Evolutionary conservation across 2,329 filamentous ascomycete species (phyloP), one percentile per base, ranked within the genome.

Genomic region (Bertia moriformis): DNA sequence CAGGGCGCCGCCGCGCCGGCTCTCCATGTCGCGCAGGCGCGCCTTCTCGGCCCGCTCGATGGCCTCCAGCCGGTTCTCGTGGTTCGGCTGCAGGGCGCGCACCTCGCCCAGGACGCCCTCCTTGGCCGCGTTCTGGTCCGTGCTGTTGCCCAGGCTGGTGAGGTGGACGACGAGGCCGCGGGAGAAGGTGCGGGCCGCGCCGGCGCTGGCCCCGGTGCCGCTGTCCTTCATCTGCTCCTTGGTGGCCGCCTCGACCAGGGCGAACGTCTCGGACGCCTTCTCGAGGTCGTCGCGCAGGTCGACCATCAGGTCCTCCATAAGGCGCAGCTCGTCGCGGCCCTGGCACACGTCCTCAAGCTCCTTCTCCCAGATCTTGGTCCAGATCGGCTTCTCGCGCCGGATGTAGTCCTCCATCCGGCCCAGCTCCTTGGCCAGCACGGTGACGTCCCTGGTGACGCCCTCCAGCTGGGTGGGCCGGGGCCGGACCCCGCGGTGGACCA

Each of bases 341-440:
- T 93, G 87, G 61, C 91, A 96, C 2, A 98, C 89, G 39, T 89
- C 80, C 58, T 96, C 86, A 37, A 98, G 67, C 58, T 96, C 88
- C 61, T 93, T 88, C 71, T 96, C 89, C 91, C 91, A 98, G 46
- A 96, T 93, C 73, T 94, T 95, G 40, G 86, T 95, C 88, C 91
- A 98, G 42, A 95, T 68, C 0, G 91, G 91, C 59, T 94, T 94
- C 69, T 98, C 91, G 37, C 76, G 74, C 49, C 78, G 79, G 62
- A 98, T 73, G 64, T 83, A 93, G 14, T 94, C 88, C 54, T 94
- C 84, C 71, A 98, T 81, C 62, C 84, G 88, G 70, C 85, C 91
- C 45, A 98, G 75, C 52, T 95, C 88, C 52, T 86, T 80, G 38
- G 78, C 83, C 20, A 91, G 78, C 40, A 69, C 62, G 38, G 78